These are phyloP conservation scores for Drosera capensis DNA, from an alignment of 148 eudicot species.

Conservation along the genomic window DNA sequence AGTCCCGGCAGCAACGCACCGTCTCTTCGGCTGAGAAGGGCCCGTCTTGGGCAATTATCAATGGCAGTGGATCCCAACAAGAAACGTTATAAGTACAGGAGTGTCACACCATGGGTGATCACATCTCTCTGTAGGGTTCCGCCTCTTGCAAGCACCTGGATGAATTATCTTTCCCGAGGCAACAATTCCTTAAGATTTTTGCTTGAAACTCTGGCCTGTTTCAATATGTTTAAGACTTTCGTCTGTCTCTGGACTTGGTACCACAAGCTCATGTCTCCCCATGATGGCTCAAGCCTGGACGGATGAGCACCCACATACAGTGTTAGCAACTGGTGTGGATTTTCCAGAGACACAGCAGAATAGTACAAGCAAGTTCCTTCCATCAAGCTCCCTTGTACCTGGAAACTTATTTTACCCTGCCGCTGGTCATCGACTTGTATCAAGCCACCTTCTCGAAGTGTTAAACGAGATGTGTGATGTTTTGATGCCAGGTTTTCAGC, in stretches of 20 bases:
- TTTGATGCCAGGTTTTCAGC: slow-evolving; percentile 15
- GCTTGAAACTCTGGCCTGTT: slow-evolving; percentile 41
- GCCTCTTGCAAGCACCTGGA: slow-evolving; percentile 41
- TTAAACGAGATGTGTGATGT: slow-evolving; percentile 29
- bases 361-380: background rate
- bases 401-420: slow-evolving; percentile 9
- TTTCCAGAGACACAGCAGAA: slow-evolving; percentile 14
- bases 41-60: slow-evolving; percentile 30
- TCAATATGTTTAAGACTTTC: slow-evolving; percentile 50
- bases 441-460: slow-evolving; percentile 43
- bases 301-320: slow-evolving; percentile 68
- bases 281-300: slow-evolving; percentile 57
- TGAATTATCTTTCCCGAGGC: slow-evolving; percentile 61
- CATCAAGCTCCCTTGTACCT: background rate
- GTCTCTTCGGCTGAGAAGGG: slow-evolving; percentile 51
- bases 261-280: slow-evolving; percentile 84
- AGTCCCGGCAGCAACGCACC: slow-evolving; percentile 56
- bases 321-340: slow-evolving; percentile 17
- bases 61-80: slow-evolving; percentile 45
- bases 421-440: slow-evolving; percentile 44
- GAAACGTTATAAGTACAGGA: slow-evolving; percentile 48
- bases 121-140: slow-evolving; percentile 44
- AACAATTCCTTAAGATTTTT: slow-evolving; percentile 47
- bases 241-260: slow-evolving; percentile 83
- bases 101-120: slow-evolving; percentile 75